These are phyloP conservation scores for Hanseniaspora sp. DNA, from an alignment of 1,139 yeast species.

Conservation along the genomic window DNA sequence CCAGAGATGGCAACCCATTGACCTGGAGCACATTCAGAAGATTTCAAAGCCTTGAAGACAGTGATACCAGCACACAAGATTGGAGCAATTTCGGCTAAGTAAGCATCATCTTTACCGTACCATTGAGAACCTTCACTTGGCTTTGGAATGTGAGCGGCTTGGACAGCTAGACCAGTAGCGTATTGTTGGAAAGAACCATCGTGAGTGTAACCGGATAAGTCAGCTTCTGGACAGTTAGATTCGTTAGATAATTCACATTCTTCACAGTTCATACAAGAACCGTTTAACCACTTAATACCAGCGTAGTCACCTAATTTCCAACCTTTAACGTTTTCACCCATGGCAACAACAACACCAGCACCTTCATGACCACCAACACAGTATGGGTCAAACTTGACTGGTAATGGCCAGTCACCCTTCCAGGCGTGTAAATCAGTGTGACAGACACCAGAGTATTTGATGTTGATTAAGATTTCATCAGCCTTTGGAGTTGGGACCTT, in stretches of 20 bases:
- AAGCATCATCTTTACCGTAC: slow-evolving; percentile 33
- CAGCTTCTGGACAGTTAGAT: slow-evolving; percentile 50
- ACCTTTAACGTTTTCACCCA: slow-evolving; percentile 47
- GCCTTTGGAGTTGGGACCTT: slow-evolving; percentile 53
- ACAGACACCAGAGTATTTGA: slow-evolving; percentile 59
- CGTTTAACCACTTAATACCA: slow-evolving; percentile 57
- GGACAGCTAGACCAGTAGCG: slow-evolving; percentile 57
- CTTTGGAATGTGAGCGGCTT: slow-evolving; percentile 49
- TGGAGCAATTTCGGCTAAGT: slow-evolving; percentile 49
- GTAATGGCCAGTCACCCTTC: slow-evolving; percentile 62
- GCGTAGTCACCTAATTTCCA: slow-evolving; percentile 54
- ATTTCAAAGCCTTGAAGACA: slow-evolving; percentile 56
- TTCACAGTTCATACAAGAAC: slow-evolving; percentile 53
- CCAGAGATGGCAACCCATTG: slow-evolving; percentile 57
- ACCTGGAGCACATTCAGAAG: slow-evolving; percentile 46
- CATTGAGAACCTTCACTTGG: slow-evolving; percentile 12
- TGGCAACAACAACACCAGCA: slow-evolving; percentile 53
- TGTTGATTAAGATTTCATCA: slow-evolving; percentile 48
- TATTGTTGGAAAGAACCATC: slow-evolving; percentile 61
- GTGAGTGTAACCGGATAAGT: slow-evolving; percentile 56
- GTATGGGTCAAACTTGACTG: slow-evolving; percentile 40
- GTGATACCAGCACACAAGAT: slow-evolving; percentile 61
- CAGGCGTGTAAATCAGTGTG: slow-evolving; percentile 63
- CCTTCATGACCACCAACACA: slow-evolving; percentile 65
- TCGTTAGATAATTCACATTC: slow-evolving; percentile 45